phyloP scores from a whole-genome alignment of 2,329 filamentous ascomycete species.

The Botryotinia narcissicola region DNA sequence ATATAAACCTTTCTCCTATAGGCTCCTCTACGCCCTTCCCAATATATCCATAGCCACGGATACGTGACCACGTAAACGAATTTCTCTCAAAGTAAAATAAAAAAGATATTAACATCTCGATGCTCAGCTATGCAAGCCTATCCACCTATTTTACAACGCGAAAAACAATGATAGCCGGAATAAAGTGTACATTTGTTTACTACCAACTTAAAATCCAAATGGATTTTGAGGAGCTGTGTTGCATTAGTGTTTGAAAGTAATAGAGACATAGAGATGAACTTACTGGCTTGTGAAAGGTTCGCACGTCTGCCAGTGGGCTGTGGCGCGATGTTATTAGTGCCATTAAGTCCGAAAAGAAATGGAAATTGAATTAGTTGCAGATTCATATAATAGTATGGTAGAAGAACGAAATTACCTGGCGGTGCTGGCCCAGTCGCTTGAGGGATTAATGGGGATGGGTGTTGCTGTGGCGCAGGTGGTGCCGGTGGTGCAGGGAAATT shows the following conservation, averaged over 20 bases:
- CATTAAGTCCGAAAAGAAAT: slow-evolving; percentile 80
- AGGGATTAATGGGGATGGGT: slow-evolving; percentile 62
- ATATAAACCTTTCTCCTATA: not conserved
- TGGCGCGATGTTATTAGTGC: slow-evolving; percentile 72
- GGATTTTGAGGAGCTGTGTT: slow-evolving; percentile 63
- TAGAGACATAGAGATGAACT: slow-evolving; percentile 43
- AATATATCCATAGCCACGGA: not conserved
- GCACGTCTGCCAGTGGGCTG: slow-evolving; percentile 88
- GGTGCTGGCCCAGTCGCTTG: slow-evolving; percentile 86
- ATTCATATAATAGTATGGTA: not conserved
- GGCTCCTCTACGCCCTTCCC: not conserved
- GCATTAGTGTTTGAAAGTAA: slow-evolving; percentile 24
- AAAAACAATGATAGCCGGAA: slow-evolving; percentile 26
- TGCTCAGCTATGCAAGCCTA: slow-evolving; percentile 31
- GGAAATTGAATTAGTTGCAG: not conserved
- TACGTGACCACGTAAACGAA: slow-evolving; percentile 7
- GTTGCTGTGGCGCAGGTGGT: slow-evolving; percentile 53
- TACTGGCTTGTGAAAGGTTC: slow-evolving; percentile 93
- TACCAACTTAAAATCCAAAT: slow-evolving; percentile 58
- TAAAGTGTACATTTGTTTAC: slow-evolving; percentile 29
- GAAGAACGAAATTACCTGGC: slow-evolving; percentile 42
- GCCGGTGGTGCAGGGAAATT: slow-evolving; percentile 45
- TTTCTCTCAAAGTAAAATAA: not conserved
- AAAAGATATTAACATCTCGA: slow-evolving; percentile 31
- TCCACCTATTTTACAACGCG: slow-evolving; percentile 35